Conservation (phyloP, 225 moss, liverwort and hornwort species). For the Polytrichum commune region DNA sequence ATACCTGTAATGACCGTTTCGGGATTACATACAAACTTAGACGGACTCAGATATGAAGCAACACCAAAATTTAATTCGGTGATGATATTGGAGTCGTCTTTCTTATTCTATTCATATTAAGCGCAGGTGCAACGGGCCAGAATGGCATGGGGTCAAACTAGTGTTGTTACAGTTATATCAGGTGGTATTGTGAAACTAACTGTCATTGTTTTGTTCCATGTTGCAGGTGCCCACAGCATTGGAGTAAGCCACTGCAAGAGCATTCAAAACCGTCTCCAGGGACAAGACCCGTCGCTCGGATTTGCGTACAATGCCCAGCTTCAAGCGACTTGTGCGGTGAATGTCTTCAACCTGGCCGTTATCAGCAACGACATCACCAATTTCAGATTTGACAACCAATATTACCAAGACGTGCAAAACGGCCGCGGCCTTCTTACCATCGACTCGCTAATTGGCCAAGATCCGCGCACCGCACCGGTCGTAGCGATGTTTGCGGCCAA, state of each 20-base stretch:
- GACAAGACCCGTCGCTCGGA: conserved; percentile 29
- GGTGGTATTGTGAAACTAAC: no score
- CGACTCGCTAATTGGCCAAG: conserved; percentile 35
- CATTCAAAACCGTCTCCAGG: conserved; percentile 31
- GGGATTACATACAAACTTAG: no score
- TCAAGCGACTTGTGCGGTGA: conserved; percentile 16
- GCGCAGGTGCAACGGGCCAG: no score
- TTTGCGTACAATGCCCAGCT: conserved; percentile 22
- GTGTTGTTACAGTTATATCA: no score
- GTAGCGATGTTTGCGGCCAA: conserved; percentile 25
- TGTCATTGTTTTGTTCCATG: background rate
- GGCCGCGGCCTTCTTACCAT: conserved; percentile 38
- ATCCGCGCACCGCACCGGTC: conserved; percentile 19
- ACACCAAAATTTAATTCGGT: no score
- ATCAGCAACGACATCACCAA: conserved; percentile 39
- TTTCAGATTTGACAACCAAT: conserved; percentile 46
- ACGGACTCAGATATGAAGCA: no score
- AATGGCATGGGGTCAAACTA: no score
- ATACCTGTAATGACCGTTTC: no score
- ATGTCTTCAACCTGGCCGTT: conserved; percentile 10
- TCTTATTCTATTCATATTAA: no score
- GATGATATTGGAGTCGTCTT: no score
- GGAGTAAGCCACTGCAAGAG: conserved; percentile 34
- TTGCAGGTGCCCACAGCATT: conserved; percentile 46
- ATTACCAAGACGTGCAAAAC: conserved; percentile 28